Percentiles rank a stretch among this genome's conserved stretches.
These are phyloP conservation scores for Monosporascus sp. DNA, from an alignment of 2,329 filamentous ascomycete genomes.

Conservation along the genomic window DNA sequence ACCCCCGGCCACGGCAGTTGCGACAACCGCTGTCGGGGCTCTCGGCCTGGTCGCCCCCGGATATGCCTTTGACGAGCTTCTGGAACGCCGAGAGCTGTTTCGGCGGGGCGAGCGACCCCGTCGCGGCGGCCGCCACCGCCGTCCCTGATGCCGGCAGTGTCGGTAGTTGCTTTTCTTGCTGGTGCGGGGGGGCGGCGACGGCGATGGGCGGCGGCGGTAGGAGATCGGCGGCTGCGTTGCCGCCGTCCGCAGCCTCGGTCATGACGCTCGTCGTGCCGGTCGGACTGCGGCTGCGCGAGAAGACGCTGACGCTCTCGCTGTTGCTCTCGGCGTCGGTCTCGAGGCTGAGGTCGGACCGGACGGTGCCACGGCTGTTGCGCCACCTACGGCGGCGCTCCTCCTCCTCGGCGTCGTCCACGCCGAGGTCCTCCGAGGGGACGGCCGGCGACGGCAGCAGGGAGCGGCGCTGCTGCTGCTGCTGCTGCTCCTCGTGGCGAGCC, in stretches of 20 bases:
- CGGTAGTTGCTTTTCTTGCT: neutral
- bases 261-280: slow-evolving; percentile 36
- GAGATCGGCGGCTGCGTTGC: neutral
- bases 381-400: slow-evolving; percentile 40
- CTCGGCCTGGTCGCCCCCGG: slow-evolving; percentile 29
- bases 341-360: slow-evolving; percentile 36
- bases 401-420: slow-evolving; percentile 38
- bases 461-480: slow-evolving; percentile 20
- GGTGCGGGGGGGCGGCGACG: neutral
- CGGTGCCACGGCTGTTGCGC: slow-evolving; percentile 39
- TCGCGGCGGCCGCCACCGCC: slow-evolving; percentile 4
- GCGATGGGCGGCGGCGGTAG: neutral
- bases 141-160: slow-evolving; percentile 4
- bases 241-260: slow-evolving; percentile 5
- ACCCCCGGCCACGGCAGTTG: slow-evolving; percentile 55
- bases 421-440: slow-evolving; percentile 47
- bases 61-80: slow-evolving; percentile 41
- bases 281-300: slow-evolving; percentile 56
- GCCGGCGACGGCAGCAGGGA: slow-evolving; percentile 8
- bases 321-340: slow-evolving; percentile 49
- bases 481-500: slow-evolving; percentile 34
- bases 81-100: slow-evolving; percentile 41
- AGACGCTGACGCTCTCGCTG: slow-evolving; percentile 54
- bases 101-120: slow-evolving; percentile 10
- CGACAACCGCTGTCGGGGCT: slow-evolving; percentile 34